Percentiles rank a stretch among this genome's conserved stretches.
Evolutionary conservation across 176 grass and related monocot genomes (phyloP).

Genomic region (Bothriochloa decipiens): DNA sequence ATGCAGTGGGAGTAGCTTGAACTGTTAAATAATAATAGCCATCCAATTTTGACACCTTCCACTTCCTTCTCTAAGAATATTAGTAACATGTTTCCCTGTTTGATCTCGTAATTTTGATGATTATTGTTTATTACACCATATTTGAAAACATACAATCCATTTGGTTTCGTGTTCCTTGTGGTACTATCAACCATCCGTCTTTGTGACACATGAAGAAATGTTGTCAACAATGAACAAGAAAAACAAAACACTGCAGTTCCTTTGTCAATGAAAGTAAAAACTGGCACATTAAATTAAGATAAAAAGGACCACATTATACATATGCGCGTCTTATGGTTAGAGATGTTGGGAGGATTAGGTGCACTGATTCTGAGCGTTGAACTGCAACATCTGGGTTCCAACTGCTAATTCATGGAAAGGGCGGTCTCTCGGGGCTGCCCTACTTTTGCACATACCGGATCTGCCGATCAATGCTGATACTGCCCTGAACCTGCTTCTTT

Average conservation of each 20-base stretch:
- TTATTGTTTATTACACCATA: too few species aligned
- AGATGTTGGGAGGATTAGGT: not conserved
- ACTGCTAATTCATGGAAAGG: conserved; percentile 8
- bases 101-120: too few species aligned
- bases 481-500: not conserved
- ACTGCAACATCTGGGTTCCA: conserved; percentile 21
- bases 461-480: not conserved
- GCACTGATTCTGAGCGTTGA: not conserved
- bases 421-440: not conserved
- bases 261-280: not conserved
- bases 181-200: not conserved
- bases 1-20: not conserved
- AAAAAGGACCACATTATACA: not conserved
- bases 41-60: not conserved
- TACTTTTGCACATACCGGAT: not conserved
- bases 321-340: not conserved
- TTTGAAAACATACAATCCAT: not conserved
- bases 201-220: not conserved
- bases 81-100: too few species aligned
- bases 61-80: not conserved
- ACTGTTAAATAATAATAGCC: too few species aligned
- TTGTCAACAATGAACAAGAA: not conserved
- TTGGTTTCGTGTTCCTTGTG: not conserved
- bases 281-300: too few species aligned
- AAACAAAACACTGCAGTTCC: not conserved